Conservation (phyloP, 2,329 filamentous ascomycete genomes). For the Neoarthrinium moseri region DNA sequence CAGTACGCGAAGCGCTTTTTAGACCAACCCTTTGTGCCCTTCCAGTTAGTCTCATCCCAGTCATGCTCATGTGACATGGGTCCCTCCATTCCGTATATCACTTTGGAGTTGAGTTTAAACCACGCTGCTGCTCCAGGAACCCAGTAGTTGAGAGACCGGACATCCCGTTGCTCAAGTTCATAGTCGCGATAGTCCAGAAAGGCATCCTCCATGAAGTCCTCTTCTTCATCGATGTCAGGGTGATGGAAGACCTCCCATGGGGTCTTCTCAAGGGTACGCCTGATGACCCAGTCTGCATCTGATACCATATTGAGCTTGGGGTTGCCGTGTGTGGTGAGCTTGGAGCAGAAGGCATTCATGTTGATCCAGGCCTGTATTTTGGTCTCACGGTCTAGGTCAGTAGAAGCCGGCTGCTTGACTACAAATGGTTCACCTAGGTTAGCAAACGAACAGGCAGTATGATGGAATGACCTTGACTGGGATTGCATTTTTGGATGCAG, state of each 20-base stretch:
- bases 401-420: not conserved
- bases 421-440: too few species aligned
- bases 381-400: not conserved
- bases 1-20: not conserved
- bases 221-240: not conserved
- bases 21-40: not conserved
- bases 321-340: not conserved
- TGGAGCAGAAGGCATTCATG: not conserved
- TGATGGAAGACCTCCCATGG: not conserved
- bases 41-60: not conserved
- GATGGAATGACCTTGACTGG: too few species aligned
- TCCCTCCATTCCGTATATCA: not conserved
- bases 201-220: not conserved
- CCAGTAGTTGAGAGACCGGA: not conserved
- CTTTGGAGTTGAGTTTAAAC: not conserved
- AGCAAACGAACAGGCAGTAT: too few species aligned
- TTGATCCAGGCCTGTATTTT: not conserved
- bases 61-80: not conserved
- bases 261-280: not conserved
- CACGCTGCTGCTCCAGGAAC: not conserved
- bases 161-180: not conserved
- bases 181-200: not conserved
- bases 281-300: not conserved
- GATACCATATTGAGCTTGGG: not conserved
- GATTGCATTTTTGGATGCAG: too few species aligned